Base-by-base conservation (phyloP, 352 stramenopile genomes). In the Phytopythium litorale region DNA sequence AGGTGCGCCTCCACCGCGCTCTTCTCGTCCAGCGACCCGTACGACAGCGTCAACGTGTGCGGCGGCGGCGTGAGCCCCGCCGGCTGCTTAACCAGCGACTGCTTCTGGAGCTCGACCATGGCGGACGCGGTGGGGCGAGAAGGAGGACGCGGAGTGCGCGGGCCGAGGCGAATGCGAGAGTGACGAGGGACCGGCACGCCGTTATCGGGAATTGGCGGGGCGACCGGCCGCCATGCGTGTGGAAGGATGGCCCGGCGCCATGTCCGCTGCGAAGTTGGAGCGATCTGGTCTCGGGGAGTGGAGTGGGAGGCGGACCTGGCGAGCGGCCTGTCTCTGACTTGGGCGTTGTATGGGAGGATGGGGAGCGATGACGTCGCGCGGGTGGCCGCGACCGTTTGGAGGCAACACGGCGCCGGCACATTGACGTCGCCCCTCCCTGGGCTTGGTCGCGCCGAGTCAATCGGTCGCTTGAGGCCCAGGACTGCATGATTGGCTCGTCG, bases 11-110 rank as follows among this genome's bases (percentile, higher is more conserved):
- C 57, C 28, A 63, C 25, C 19, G 64, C 21, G 1, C 9, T 37
- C 46, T 53, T 54, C 2, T 45, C 67, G 13, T 30, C 56, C 42
- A 73, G 55, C 16, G 75, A 70, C 54, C 72, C 72, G 65, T 83
- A 83, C 15, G 66, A 70, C 53, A 53, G 58, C n/a, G 69, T 58
- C 38, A 73, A 56, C 32, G 62, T 55, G 43, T 61, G 40, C 69
- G 70, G 67, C 48, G 62, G 16, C 15, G 33, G 57, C 54, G 63
- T 58, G 51, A 7, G 42, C 25, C 15, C 28, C 19, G 28, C 35
- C 46, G 3, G 18, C 37, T 19, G 33, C 6, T 28, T 40, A 15
- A 28, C 18, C 15, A 46, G 51, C 16, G 51, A 28, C 53, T 58
- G 33, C n/a, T 35, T 33, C 19, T n/a, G 19, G 30, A 58, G 53